These are phyloP conservation scores for Boletales sp. DNA, from an alignment of 768 basidiomycete species.

Conservation along the genomic window DNA sequence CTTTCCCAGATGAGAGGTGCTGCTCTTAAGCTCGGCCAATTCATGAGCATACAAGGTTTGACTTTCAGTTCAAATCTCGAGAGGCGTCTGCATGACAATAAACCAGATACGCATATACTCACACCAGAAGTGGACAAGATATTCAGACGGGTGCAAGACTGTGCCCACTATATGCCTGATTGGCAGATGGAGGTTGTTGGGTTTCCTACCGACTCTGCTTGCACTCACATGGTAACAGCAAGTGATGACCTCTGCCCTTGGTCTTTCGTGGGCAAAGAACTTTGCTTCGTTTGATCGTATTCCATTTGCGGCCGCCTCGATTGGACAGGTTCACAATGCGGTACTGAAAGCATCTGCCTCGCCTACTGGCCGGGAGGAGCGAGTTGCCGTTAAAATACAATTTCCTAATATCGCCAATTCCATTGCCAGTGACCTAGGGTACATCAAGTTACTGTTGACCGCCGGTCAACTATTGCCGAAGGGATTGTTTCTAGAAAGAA, in stretches of 20 bases:
- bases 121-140: slow-evolving; percentile 87
- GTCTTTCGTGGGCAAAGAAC: slow-evolving; percentile 63
- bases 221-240: slow-evolving; percentile 32
- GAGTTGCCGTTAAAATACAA: slow-evolving; percentile 85
- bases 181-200: slow-evolving; percentile 89
- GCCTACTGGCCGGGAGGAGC: slow-evolving; percentile 52
- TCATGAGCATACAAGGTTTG: slow-evolving; percentile 91
- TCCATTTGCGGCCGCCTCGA: slow-evolving; percentile 94
- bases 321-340: slow-evolving; percentile 91
- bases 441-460: slow-evolving; percentile 77
- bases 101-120: slow-evolving; percentile 79
- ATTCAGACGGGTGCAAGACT: slow-evolving; percentile 87
- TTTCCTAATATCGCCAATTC: slow-evolving; percentile 90
- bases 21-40: slow-evolving; percentile 94
- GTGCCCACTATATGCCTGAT: slow-evolving; percentile 98
- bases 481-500: slow-evolving; percentile 87
- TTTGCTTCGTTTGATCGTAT: slow-evolving; percentile 79
- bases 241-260: slow-evolving; percentile 76
- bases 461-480: slow-evolving; percentile 80
- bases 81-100: neutral
- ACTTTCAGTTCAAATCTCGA: neutral
- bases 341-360: slow-evolving; percentile 50
- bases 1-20: slow-evolving; percentile 96
- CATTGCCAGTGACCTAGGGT: slow-evolving; percentile 83
- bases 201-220: neutral